Conservation (phyloP, 148 eudicot genomes). For the Chenopodium berlandieri region DNA sequence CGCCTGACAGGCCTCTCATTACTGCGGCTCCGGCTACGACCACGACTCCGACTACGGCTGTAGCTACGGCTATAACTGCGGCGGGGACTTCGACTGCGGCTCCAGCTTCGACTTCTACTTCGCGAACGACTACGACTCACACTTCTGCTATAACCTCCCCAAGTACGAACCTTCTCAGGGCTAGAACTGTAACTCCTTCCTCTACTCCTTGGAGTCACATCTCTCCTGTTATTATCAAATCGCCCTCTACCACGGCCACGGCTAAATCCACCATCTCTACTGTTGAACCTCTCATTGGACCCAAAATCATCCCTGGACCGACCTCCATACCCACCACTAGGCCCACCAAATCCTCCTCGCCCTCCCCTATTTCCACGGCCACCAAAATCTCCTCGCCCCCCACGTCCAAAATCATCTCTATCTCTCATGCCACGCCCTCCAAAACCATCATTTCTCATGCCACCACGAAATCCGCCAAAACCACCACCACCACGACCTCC, state of each 20-base stretch:
- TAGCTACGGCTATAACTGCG: slow-evolving; percentile 42
- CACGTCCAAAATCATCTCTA: slow-evolving; percentile 36
- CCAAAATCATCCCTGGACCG: slow-evolving; percentile 63
- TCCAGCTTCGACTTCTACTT: slow-evolving; percentile 48
- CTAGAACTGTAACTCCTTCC: slow-evolving; percentile 75
- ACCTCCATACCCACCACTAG: slow-evolving; percentile 49
- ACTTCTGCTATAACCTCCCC: slow-evolving; percentile 53
- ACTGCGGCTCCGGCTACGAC: slow-evolving; percentile 42
- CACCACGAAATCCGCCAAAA: slow-evolving; percentile 41
- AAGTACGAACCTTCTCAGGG: slow-evolving; percentile 80
- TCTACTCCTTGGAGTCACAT: slow-evolving; percentile 47
- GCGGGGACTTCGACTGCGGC: slow-evolving; percentile 41
- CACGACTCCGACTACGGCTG: slow-evolving; percentile 30
- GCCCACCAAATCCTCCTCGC: slow-evolving; percentile 59
- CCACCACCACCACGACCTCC: slow-evolving; percentile 37
- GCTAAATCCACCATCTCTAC: slow-evolving; percentile 51
- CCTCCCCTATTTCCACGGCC: slow-evolving; percentile 50
- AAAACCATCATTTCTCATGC: slow-evolving; percentile 54
- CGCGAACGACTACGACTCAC: slow-evolving; percentile 52
- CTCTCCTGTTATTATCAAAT: slow-evolving; percentile 66
- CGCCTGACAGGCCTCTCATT: slow-evolving; percentile 45
- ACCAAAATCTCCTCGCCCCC: slow-evolving; percentile 47
- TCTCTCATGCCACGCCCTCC: slow-evolving; percentile 59
- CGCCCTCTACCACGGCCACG: slow-evolving; percentile 71
- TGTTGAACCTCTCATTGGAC: slow-evolving; percentile 46